These are phyloP conservation scores for Saksenaea vasiformis DNA, from an alignment of 371 early-diverging fungal genomes.

Conservation along the genomic window DNA sequence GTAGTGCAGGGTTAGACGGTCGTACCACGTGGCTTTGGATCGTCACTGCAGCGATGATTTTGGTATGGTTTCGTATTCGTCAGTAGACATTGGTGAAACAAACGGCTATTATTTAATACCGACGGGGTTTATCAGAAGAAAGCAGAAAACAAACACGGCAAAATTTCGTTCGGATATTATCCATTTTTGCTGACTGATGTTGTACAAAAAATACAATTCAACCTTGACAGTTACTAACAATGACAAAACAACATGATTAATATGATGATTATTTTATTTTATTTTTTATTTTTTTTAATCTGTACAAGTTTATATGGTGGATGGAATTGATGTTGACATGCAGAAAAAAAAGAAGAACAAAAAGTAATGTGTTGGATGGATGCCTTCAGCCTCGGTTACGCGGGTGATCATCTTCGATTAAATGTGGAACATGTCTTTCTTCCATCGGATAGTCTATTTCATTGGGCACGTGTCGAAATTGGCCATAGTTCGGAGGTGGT, in stretches of 20 bases:
- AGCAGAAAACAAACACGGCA: no score
- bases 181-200: background rate
- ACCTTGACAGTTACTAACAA: background rate
- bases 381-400: background rate
- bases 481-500: background rate
- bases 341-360: background rate
- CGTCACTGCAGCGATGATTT: background rate
- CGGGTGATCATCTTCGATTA: background rate
- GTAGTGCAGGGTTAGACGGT: background rate
- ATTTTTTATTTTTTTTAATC: background rate
- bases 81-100: background rate
- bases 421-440: background rate
- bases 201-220: background rate
- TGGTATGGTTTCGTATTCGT: background rate
- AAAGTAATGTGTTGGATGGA: background rate
- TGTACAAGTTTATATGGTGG: background rate
- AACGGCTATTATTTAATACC: no score
- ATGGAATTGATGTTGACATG: constrained; percentile 16
- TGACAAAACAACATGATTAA: background rate
- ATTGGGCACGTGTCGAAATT: background rate
- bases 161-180: no score
- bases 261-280: background rate
- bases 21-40: background rate
- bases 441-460: background rate
- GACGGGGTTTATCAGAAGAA: no score